Conservation (phyloP, 2,329 filamentous ascomycete species). For the Orbilia blumenaviensis region DNA sequence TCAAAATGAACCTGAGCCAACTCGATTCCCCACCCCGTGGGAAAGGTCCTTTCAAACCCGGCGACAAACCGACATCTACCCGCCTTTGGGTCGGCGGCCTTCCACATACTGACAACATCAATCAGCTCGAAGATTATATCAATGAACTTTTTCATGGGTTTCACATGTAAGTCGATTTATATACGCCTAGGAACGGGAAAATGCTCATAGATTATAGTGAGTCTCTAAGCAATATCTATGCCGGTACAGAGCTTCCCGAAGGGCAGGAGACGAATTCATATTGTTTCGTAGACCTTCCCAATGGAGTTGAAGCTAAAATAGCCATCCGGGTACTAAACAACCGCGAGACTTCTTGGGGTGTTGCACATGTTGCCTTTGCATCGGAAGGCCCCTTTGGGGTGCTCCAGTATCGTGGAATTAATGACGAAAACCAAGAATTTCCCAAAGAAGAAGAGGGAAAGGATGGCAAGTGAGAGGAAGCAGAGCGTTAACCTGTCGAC, state of each 20-base stretch:
- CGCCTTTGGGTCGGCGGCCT: constrained; percentile 41
- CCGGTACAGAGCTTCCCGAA: neutral
- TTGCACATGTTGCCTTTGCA: constrained; percentile 35
- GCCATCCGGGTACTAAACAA: constrained; percentile 41
- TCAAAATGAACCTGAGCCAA: constrained; percentile 13
- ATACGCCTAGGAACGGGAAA: neutral
- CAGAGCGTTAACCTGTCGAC: too few species aligned
- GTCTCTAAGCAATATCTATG: constrained; percentile 23
- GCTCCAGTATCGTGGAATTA: constrained; percentile 26
- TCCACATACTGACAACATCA: constrained; percentile 34
- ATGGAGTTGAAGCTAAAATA: constrained; percentile 17
- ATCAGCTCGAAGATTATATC: constrained; percentile 37
- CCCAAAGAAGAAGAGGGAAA: neutral
- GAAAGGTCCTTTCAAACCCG: neutral
- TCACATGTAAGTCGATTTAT: constrained; percentile 19
- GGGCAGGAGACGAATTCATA: constrained; percentile 6
- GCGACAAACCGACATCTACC: neutral
- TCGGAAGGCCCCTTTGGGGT: constrained; percentile 7
- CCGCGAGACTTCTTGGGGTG: constrained; percentile 36
- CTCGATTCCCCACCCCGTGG: neutral
- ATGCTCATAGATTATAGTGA: constrained; percentile 14
- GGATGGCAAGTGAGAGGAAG: too few species aligned
- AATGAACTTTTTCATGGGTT: constrained; percentile 40
- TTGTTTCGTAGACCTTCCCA: constrained; percentile 38
- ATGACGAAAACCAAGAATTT: neutral